phyloP scores from a whole-genome alignment of 177 flowering plant species.

The Vitis hybrid region DNA sequence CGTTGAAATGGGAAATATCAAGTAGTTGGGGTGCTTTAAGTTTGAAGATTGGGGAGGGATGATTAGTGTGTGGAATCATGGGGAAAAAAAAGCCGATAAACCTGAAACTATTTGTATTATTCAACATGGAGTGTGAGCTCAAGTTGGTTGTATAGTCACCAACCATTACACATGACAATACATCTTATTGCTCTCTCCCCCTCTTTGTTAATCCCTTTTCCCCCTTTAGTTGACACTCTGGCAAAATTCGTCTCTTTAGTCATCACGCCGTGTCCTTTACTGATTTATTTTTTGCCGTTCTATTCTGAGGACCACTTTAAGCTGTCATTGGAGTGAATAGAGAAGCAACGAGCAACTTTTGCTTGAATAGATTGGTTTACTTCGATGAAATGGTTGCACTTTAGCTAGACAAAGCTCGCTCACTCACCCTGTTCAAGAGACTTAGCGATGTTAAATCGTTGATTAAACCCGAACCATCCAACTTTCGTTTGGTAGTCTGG shows the following conservation, averaged over 20 bases:
- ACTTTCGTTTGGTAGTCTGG: no score
- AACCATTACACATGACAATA: conserved; percentile 9
- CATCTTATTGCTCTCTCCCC: background rate
- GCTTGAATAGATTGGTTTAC: no score
- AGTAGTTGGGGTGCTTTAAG: conserved; percentile 8
- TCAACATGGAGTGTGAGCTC: conserved; percentile 18
- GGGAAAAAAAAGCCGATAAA: conserved; percentile 15
- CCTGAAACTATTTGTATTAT: conserved; percentile 15
- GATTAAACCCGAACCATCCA: no score
- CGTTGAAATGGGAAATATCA: conserved; percentile 7
- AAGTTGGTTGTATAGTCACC: conserved; percentile 22
- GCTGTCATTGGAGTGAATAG: no score
- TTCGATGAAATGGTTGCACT: no score
- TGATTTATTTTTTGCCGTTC: no score
- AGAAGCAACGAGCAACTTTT: no score
- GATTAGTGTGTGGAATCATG: conserved; percentile 17
- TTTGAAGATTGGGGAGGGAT: conserved; percentile 8
- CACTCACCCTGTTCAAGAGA: no score
- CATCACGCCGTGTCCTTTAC: no score
- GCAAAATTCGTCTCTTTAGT: background rate
- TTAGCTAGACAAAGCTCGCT: no score
- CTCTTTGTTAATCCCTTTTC: background rate
- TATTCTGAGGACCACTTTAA: no score
- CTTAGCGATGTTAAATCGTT: no score
- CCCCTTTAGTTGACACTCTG: conserved; percentile 1